Conservation (phyloP, 2,329 filamentous ascomycete species). For the Colletotrichum melonis region DNA sequence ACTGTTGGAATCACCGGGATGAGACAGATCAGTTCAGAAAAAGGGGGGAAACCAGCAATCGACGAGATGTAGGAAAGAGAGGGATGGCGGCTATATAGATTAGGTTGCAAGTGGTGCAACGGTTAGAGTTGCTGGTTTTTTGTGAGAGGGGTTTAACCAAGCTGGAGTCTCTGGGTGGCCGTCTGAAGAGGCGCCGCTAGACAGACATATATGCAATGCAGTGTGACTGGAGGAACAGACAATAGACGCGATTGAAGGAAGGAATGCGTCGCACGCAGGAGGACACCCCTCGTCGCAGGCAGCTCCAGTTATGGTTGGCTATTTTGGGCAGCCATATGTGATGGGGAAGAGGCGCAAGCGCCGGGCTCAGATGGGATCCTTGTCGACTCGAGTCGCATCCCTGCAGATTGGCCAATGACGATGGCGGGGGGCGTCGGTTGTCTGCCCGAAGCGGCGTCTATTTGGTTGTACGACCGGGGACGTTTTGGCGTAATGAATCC, state of each 20-base stretch:
- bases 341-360: conserved; percentile 50
- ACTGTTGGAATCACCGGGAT: conserved; percentile 18
- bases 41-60: conserved; percentile 7
- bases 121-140: neutral
- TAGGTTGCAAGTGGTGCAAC: conserved; percentile 12
- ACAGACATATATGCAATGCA: conserved; percentile 36
- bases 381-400: conserved; percentile 27
- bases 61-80: conserved; percentile 1
- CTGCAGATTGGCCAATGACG: conserved; percentile 40
- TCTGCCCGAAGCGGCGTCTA: conserved; percentile 35
- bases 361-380: conserved; percentile 41
- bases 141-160: conserved; percentile 15
- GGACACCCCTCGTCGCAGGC: conserved; percentile 39
- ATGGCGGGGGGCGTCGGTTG: conserved; percentile 33
- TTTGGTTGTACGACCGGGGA: conserved; percentile 20
- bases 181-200: conserved; percentile 28
- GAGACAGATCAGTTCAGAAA: conserved; percentile 8
- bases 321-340: conserved; percentile 47
- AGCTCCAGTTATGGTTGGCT: conserved; percentile 47
- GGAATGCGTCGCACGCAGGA: conserved; percentile 32
- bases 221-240: conserved; percentile 35
- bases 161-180: neutral
- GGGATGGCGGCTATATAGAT: conserved; percentile 35
- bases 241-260: conserved; percentile 37
- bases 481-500: conserved; percentile 4